Evolutionary conservation across 441 rosid species (phyloP).

Genomic region (Melastoma candidum): DNA sequence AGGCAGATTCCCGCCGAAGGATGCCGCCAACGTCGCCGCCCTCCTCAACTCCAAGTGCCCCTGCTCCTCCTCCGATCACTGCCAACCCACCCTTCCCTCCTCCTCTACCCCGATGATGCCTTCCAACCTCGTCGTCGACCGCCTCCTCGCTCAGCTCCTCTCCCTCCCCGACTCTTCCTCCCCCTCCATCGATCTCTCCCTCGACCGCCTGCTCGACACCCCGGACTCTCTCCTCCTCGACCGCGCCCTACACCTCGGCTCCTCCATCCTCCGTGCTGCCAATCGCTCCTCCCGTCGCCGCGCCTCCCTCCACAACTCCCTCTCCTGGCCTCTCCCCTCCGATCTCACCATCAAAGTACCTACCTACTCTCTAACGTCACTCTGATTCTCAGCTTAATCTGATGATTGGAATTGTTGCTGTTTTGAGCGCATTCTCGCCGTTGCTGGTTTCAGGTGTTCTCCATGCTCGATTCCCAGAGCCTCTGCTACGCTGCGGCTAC

Average conservation of each 20-base stretch:
- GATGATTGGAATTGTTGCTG: background rate
- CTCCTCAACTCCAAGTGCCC: slow-evolving; percentile 37
- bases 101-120: slow-evolving; percentile 11
- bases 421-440: background rate
- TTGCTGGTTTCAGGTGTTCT: slow-evolving; percentile 39
- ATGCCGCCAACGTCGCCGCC: slow-evolving; percentile 8
- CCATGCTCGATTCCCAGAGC: slow-evolving; percentile 75
- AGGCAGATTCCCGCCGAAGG: no score
- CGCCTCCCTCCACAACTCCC: slow-evolving; percentile 56
- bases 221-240: slow-evolving; percentile 42
- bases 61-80: slow-evolving; percentile 25
- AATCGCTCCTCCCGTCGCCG: slow-evolving; percentile 56
- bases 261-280: slow-evolving; percentile 48
- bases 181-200: slow-evolving; percentile 35
- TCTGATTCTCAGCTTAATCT: background rate
- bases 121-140: slow-evolving; percentile 30
- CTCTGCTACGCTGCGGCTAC: slow-evolving; percentile 62
- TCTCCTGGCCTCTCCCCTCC: slow-evolving; percentile 58
- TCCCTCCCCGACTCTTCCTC: slow-evolving; percentile 37
- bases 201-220: slow-evolving; percentile 54
- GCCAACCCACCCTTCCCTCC: slow-evolving; percentile 19
- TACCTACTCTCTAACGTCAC: slow-evolving; percentile 5
- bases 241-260: slow-evolving; percentile 44
- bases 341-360: slow-evolving; percentile 74
- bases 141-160: slow-evolving; percentile 37